Conservation (phyloP, 1,139 yeast species). For the Lodderomyces orthopsilosis region DNA sequence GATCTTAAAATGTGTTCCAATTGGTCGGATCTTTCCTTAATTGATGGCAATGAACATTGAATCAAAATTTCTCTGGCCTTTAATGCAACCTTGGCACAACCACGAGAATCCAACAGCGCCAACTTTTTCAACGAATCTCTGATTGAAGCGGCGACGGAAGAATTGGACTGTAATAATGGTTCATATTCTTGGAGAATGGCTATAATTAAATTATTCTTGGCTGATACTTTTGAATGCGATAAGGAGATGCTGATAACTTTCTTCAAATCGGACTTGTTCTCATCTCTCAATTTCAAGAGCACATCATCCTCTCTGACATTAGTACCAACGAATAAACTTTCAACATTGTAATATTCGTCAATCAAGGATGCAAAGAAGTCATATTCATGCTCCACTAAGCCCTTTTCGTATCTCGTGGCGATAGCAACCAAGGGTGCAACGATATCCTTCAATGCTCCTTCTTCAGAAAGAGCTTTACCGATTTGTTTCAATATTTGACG, state of each 20-base stretch:
- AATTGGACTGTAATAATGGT: conserved; percentile 65
- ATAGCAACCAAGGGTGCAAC: conserved; percentile 73
- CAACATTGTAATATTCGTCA: conserved; percentile 72
- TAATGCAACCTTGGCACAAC: conserved; percentile 91
- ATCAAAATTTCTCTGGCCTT: conserved; percentile 95
- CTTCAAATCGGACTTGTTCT: conserved; percentile 70
- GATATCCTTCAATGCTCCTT: conserved; percentile 54
- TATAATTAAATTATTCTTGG: conserved; percentile 84
- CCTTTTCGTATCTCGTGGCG: conserved; percentile 68
- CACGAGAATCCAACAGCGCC: conserved; percentile 85
- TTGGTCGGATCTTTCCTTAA: conserved; percentile 94
- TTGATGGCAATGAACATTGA: conserved; percentile 94
- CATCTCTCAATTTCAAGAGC: conserved; percentile 81
- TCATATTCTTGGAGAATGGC: conserved; percentile 83
- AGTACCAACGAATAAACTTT: conserved; percentile 71
- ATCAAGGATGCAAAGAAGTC: conserved; percentile 67
- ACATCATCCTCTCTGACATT: conserved; percentile 83
- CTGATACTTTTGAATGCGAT: conserved; percentile 90
- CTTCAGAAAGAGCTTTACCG: conserved; percentile 50
- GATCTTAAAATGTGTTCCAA: conserved; percentile 92
- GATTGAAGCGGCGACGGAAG: conserved; percentile 68
- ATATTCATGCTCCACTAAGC: conserved; percentile 82
- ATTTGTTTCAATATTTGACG: conserved; percentile 67
- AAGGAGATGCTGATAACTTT: conserved; percentile 71
- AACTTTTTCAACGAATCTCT: conserved; percentile 70